Base-by-base conservation (phyloP, 2,329 filamentous ascomycete species). In the Chrysoporthe deuterocubensis region DNA sequence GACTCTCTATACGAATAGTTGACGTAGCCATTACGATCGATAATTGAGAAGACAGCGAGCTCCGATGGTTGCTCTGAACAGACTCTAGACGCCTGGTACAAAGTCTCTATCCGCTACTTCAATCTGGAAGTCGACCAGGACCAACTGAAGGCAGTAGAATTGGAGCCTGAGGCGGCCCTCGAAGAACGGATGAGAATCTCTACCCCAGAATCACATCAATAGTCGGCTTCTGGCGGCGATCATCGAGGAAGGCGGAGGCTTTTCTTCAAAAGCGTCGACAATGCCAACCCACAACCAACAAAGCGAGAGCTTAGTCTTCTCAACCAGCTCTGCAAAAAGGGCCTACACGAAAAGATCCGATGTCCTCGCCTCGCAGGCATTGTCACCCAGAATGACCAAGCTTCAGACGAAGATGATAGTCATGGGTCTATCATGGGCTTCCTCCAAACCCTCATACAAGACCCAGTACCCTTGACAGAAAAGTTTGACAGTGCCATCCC, bases 201-300 rank as follows among this genome's bases (percentile, higher is more conserved):
- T 42, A 58, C 16, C 65, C 65, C 18, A 44, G 62, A 16, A 46
- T 67, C 16, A 32, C 48, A 13, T 40, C 40, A 8, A 32, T 67
- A n/a, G 13, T 16, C 40, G 1, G 13, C 11, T n/a, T 9, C 58
- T 43, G 21, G 54, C 26, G 62, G 34, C 5, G 42, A 9, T 3
- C 3, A 14, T 18, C 32, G 54, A 40, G 18, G 56, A 18, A 37
- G 48, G 4, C 37, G 40, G 14, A 67, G 43, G 21, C 5, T 67
- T 21, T 67, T 63, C 26, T 67, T 67, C 50, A 63, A 67, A 37
- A 58, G 59, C 21, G 59, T 67, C n/a, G 65, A 67, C 14, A 67
- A 67, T 6, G 21, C 52, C 59, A 58, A 67, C 43, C 50, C 42
- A 16, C 65, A 67, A 34, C 65, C 65, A 8, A 67, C 54, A 14